These are phyloP conservation scores for Aspergillus japonicus DNA, from an alignment of 2,329 filamentous ascomycete genomes.

Conservation along the genomic window DNA sequence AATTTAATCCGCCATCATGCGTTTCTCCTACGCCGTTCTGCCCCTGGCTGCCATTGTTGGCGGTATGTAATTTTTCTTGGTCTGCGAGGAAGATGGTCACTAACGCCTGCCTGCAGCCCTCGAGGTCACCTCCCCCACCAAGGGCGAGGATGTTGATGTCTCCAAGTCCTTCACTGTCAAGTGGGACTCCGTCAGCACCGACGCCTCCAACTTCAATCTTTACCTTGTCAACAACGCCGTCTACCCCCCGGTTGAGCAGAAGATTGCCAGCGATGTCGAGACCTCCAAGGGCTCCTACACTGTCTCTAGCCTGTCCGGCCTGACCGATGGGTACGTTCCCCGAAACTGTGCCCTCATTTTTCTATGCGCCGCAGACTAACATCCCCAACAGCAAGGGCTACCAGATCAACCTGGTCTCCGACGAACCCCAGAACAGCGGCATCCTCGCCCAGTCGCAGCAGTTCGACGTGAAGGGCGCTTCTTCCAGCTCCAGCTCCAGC, in stretches of 20 bases:
- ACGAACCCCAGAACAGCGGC: conserved; percentile 34
- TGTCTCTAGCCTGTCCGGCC: conserved; percentile 28
- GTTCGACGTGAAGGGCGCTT: conserved; percentile 30
- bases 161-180: conserved; percentile 37
- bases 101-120: conserved; percentile 26
- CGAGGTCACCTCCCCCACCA: conserved; percentile 34
- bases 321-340: conserved; percentile 20
- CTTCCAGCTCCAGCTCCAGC: conserved; percentile 18
- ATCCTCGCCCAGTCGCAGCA: conserved; percentile 44
- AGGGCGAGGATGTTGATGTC: conserved; percentile 33
- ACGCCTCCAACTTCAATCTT: conserved; percentile 41
- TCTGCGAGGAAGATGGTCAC: background rate
- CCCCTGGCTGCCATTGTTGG: conserved; percentile 30
- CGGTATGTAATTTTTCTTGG: conserved; percentile 21
- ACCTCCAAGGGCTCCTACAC: conserved; percentile 39
- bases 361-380: background rate
- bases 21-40: conserved; percentile 27
- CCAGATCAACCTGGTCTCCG: conserved; percentile 43
- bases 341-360: too few relatives aligned
- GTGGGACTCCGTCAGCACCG: conserved; percentile 43
- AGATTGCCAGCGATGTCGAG: conserved; percentile 37
- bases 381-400: conserved; percentile 30
- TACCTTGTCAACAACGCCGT: conserved; percentile 42
- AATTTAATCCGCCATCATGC: conserved; percentile 22
- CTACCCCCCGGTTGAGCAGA: conserved; percentile 33